Evolutionary conservation across 495 filamentous ascomycete genomes (phyloP).

Genomic region (Penicillium argentinense): DNA sequence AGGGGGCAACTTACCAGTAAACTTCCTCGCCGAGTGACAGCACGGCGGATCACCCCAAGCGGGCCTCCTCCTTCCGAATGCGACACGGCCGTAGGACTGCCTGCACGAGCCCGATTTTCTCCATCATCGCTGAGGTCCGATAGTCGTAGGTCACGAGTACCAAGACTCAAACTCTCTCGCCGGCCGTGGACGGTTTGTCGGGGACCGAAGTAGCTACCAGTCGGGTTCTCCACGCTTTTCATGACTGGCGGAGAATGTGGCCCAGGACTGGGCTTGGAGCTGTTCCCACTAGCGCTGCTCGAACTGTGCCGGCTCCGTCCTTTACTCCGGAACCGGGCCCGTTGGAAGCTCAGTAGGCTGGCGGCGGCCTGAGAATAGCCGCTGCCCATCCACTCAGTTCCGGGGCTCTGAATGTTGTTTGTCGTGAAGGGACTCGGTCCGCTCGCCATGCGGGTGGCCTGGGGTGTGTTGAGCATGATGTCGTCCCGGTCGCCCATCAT

Average conservation of each 20-base stretch:
- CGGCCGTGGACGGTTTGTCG: constrained; percentile 56
- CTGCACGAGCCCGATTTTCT: constrained; percentile 49
- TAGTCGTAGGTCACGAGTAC: constrained; percentile 81
- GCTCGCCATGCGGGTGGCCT: constrained; percentile 36
- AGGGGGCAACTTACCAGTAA: constrained; percentile 64
- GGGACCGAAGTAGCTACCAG: constrained; percentile 44
- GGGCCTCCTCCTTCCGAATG: constrained; percentile 42
- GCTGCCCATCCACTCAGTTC: constrained; percentile 57
- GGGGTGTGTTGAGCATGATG: constrained; percentile 62
- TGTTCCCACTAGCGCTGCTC: constrained; percentile 69
- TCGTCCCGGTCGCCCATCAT: constrained; percentile 85
- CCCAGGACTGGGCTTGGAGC: constrained; percentile 64
- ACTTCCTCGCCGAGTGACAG: constrained; percentile 84
- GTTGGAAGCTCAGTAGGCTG: constrained; percentile 74
- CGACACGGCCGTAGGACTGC: constrained; percentile 37
- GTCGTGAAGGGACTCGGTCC: constrained; percentile 49
- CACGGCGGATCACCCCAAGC: constrained; percentile 54
- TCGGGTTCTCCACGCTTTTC: constrained; percentile 58
- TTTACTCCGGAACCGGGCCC: constrained; percentile 57
- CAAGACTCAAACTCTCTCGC: constrained; percentile 81
- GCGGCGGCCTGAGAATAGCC: constrained; percentile 65
- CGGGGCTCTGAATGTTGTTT: constrained; percentile 46
- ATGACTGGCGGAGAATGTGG: constrained; percentile 64
- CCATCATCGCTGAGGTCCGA: constrained; percentile 86
- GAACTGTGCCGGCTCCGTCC: constrained; percentile 63